Evolutionary conservation across 148 eudicot species (phyloP).

Genomic region (Silene latifolia): DNA sequence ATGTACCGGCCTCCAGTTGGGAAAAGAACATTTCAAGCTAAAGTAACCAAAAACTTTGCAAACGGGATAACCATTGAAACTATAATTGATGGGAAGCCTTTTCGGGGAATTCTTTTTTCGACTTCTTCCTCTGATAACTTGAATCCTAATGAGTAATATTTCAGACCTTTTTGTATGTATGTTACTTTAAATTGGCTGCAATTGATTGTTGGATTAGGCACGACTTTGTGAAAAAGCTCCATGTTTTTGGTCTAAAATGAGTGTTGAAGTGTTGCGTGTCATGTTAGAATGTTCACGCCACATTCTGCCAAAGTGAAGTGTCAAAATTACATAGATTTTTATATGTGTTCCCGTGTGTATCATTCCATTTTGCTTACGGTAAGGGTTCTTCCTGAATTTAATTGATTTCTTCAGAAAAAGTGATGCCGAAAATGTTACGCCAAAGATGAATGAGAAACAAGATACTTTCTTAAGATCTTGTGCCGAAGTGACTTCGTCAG

Average conservation of each 20-base stretch:
- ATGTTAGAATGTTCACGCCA: too few species aligned
- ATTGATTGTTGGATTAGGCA: neutral
- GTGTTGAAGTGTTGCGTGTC: too few species aligned
- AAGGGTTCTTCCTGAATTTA: neutral
- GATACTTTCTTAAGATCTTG: conserved; percentile 31
- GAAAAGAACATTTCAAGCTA: conserved; percentile 85
- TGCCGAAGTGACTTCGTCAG: conserved; percentile 32
- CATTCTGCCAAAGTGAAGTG: too few species aligned
- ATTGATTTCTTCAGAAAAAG: conserved; percentile 38
- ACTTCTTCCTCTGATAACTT: conserved; percentile 27
- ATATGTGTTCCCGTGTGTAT: neutral
- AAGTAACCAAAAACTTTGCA: conserved; percentile 52
- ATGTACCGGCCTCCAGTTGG: conserved; percentile 63
- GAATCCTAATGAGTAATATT: conserved; percentile 40
- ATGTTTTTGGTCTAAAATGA: too few species aligned
- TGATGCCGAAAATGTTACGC: conserved; percentile 29
- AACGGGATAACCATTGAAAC: conserved; percentile 74
- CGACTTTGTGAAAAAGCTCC: neutral
- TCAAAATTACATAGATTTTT: neutral
- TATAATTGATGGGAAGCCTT: conserved; percentile 76
- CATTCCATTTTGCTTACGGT: neutral
- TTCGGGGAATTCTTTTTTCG: conserved; percentile 81
- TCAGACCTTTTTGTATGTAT: too few species aligned
- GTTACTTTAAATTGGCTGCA: neutral
- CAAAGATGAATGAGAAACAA: conserved; percentile 33